A percentile compares a stretch with the other conserved stretches of the same genome.
These are phyloP conservation scores for Trifolium dubium DNA, from an alignment of 306 rosid species.

Conservation along the genomic window DNA sequence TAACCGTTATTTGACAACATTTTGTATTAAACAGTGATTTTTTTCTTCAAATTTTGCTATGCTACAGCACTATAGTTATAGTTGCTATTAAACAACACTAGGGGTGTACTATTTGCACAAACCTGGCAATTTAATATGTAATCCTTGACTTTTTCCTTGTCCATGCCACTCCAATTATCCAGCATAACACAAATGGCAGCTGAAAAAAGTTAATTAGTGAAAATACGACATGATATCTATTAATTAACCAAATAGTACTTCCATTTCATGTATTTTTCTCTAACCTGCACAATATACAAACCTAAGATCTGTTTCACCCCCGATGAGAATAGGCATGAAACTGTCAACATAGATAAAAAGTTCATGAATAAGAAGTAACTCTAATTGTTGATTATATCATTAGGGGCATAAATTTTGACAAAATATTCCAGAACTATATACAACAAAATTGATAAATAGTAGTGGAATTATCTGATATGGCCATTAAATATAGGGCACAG, in stretches of 20 bases:
- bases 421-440: conserved; percentile 5
- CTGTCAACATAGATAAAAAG: conserved; percentile 50
- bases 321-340: conserved; percentile 80
- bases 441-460: neutral
- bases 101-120: conserved; percentile 42
- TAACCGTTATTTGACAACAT: neutral
- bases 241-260: conserved; percentile 15
- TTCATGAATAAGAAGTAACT: conserved; percentile 32
- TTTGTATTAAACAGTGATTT: neutral
- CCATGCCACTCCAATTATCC: conserved; percentile 94
- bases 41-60: neutral
- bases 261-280: conserved; percentile 29
- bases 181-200: conserved; percentile 85
- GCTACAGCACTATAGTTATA: neutral
- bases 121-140: conserved; percentile 91
- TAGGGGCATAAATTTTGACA: conserved; percentile 5
- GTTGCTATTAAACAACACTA: neutral
- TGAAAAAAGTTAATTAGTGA: conserved; percentile 53
- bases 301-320: conserved; percentile 92
- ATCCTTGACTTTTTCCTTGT: conserved; percentile 82
- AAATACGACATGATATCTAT: conserved; percentile 28
- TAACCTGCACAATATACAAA: conserved; percentile 93
- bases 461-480: neutral
- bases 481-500: neutral
- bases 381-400: conserved; percentile 27